A percentile compares a stretch with the other conserved stretches of the same genome.
Evolutionary conservation across 2,329 filamentous ascomycete species (phyloP).

Genomic region (Phialophora expanda): DNA sequence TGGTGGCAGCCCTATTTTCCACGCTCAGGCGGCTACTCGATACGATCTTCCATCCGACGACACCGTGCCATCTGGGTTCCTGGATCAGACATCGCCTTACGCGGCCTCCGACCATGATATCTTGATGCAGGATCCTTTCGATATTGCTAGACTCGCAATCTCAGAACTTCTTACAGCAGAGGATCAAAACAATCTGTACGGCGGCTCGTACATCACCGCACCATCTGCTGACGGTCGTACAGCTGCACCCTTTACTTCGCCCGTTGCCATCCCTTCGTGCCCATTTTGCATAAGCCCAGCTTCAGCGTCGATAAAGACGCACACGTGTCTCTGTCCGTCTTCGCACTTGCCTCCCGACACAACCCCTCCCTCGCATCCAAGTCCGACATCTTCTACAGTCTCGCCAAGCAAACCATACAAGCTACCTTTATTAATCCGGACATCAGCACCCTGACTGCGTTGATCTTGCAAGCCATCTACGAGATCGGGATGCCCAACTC

Average conservation of each 20-base stretch:
- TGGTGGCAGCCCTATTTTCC: background rate
- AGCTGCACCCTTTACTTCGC: constrained; percentile 7
- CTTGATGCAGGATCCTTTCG: constrained; percentile 12
- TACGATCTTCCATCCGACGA: constrained; percentile 10
- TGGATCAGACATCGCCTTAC: constrained; percentile 6
- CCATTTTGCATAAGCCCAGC: constrained; percentile 1
- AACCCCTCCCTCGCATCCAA: background rate
- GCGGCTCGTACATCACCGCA: background rate
- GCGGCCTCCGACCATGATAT: constrained; percentile 14
- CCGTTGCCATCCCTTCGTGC: constrained; percentile 9
- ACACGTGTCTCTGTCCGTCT: constrained; percentile 14
- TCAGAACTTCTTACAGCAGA: constrained; percentile 9
- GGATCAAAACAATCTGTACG: constrained; percentile 11
- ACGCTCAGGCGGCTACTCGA: background rate
- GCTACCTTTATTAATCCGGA: constrained; percentile 13
- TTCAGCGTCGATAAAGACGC: constrained; percentile 12
- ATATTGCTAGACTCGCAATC: constrained; percentile 12
- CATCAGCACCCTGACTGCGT: constrained; percentile 8
- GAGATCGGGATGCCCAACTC: constrained; percentile 16
- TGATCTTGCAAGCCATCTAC: constrained; percentile 12
- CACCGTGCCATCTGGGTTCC: constrained; percentile 1
- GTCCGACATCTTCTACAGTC: constrained; percentile 15
- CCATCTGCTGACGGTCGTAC: background rate
- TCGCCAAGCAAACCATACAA: constrained; percentile 4
- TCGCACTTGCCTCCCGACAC: constrained; percentile 9